Evolutionary conservation across 176 grass and related monocot genomes (phyloP), one percentile per base, ranked within the genome.

Genomic region (Phyllostachys edulis): DNA sequence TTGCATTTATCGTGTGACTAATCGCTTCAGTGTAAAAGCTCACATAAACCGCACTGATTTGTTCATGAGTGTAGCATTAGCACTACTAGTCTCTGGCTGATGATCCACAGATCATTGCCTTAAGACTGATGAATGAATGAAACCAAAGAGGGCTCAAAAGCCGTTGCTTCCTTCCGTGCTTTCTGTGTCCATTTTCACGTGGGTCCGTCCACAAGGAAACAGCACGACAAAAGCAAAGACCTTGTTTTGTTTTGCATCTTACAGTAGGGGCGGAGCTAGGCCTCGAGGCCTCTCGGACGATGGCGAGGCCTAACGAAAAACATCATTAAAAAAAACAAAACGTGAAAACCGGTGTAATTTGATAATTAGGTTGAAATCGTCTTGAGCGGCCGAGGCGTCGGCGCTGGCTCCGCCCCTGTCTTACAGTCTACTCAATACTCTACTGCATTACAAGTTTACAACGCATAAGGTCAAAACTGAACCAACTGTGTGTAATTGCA

Each of bases 171-270:
- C 67, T 73, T 73, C 21, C 84, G 67, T 86, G 67, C 45, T 80
- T 86, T 73, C n/a, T 18, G 57, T 42, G 84, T 80, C 76, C 10
- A 15, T 62, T 73, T 64, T 57, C 84, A 78, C 65, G 71, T 29
- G 47, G 20, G 34, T 66, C 17, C 29, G 17, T 57, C 63, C 46
- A 75, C 32, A 51, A 36, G 23, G 71, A 66, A 36, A 14, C 71
- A 55, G 52, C 81, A 6, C 61, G 47, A 67, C 60, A 84, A 67
- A 68, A 36, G 49, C 36, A 2, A 26, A 4, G 2, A 3, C 34
- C 29, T 36, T 41, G 5, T 66, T 54, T 63, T 72, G 34, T 54
- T 49, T 21, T 27, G 10, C 40, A 60, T 7, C 47, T 69, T 55
- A 32, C 34, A 36, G 26, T 39, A n/a, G n/a, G n/a, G n/a, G n/a